phyloP scores from a whole-genome alignment of 352 stramenopile species.

The Globisporangium camurandrum region DNA sequence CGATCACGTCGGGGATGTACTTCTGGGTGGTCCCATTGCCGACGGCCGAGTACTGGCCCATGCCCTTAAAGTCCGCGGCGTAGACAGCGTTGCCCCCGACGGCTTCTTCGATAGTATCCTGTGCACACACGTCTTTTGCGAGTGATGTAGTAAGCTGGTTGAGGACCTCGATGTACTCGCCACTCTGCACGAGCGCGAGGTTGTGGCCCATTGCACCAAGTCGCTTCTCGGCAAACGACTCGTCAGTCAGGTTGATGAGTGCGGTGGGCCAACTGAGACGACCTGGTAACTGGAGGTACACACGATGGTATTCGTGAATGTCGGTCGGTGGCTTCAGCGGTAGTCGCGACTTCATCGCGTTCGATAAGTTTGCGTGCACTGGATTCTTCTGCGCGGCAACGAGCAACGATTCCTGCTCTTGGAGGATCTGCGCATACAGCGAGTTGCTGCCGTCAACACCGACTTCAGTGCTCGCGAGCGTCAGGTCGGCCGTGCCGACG shows the following conservation, averaged over 20 bases:
- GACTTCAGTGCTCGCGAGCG: background rate
- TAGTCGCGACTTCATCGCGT: background rate
- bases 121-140: conserved; percentile 14
- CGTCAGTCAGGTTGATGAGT: conserved; percentile 28
- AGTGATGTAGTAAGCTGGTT: conserved; percentile 6
- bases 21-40: conserved; percentile 15
- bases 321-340: background rate
- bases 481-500: background rate
- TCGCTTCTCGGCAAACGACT: conserved; percentile 25
- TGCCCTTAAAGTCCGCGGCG: conserved; percentile 16
- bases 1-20: conserved; percentile 22
- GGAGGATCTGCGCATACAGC: background rate
- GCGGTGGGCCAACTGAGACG: conserved; percentile 10
- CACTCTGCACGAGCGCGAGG: conserved; percentile 2
- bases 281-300: background rate
- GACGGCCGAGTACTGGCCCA: conserved; percentile 1
- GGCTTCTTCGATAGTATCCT: conserved; percentile 10
- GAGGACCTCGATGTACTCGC: conserved; percentile 1
- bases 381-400: background rate
- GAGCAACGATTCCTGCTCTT: background rate
- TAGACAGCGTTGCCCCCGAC: conserved; percentile 15
- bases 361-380: background rate
- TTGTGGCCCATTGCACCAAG: conserved; percentile 26
- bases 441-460: background rate
- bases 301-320: background rate